Conservation (phyloP, 2,329 filamentous ascomycete genomes). For the Pseudogymnoascus sp. region DNA sequence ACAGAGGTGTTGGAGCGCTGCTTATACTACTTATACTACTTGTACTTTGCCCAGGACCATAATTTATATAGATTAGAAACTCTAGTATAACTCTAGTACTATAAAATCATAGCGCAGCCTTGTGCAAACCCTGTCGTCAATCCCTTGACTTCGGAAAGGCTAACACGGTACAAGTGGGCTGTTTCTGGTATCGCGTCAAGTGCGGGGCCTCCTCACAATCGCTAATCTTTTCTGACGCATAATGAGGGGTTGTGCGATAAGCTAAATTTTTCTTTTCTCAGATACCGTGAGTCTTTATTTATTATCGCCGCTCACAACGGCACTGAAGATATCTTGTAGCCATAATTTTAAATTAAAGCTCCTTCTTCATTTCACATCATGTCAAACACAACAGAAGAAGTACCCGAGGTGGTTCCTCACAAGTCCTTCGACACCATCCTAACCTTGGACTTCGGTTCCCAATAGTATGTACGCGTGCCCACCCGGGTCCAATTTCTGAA, state of each 20-base stretch:
- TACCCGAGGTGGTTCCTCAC: slow-evolving; percentile 32
- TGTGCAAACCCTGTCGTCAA: slow-evolving; percentile 9
- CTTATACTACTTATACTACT: not conserved
- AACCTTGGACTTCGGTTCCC: slow-evolving; percentile 60
- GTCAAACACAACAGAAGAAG: not conserved
- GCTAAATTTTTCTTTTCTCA: slow-evolving; percentile 8
- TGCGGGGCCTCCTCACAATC: slow-evolving; percentile 10
- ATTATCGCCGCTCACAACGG: slow-evolving; percentile 10
- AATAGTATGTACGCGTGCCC: slow-evolving; percentile 12
- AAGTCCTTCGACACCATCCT: slow-evolving; percentile 53
- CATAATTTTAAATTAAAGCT: slow-evolving; percentile 31
- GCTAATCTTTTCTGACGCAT: slow-evolving; percentile 12
- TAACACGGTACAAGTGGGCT: slow-evolving; percentile 9
- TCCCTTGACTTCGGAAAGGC: slow-evolving; percentile 3
- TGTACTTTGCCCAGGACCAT: not conserved
- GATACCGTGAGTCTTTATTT: slow-evolving; percentile 8
- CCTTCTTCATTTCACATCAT: slow-evolving; percentile 1
- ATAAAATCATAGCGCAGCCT: slow-evolving; percentile 9
- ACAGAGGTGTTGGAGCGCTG: not conserved
- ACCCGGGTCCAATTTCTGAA: slow-evolving; percentile 10
- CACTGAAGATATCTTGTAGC: slow-evolving; percentile 40
- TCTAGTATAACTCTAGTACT: not conserved
- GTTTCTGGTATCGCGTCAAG: slow-evolving; percentile 10
- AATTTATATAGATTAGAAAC: not conserved
- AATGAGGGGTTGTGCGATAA: slow-evolving; percentile 12